These are phyloP conservation scores for Rossbeevera mucosa DNA, from an alignment of 768 basidiomycete genomes.

Conservation along the genomic window DNA sequence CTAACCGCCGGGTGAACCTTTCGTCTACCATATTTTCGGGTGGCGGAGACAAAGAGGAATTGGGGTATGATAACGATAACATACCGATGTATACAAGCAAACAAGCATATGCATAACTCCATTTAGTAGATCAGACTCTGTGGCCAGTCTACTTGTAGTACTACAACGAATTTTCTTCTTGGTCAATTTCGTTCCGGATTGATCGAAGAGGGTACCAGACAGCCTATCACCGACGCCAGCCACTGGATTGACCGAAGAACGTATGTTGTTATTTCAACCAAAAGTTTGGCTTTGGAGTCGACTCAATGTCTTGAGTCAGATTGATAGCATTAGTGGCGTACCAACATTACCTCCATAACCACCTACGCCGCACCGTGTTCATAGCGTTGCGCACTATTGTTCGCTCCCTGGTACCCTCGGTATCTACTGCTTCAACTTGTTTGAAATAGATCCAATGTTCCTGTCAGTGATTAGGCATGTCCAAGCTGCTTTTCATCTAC, in stretches of 20 bases:
- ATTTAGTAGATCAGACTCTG: too few species aligned
- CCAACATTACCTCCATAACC: constrained; percentile 93
- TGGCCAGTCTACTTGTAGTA: too few species aligned
- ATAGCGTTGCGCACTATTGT: constrained; percentile 92
- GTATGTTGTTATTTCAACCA: constrained; percentile 32
- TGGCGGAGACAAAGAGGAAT: too few species aligned
- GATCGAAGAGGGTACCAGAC: too few species aligned
- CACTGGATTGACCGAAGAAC: constrained; percentile 78
- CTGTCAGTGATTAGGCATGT: constrained; percentile 70
- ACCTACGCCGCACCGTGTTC: constrained; percentile 79
- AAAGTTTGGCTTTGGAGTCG: background rate
- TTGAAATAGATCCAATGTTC: constrained; percentile 87
- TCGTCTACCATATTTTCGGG: too few species aligned
- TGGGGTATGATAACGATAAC: too few species aligned
- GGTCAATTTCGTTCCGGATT: too few species aligned
- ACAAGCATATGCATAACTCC: too few species aligned
- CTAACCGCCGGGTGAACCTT: too few species aligned
- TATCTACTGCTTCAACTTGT: constrained; percentile 99
- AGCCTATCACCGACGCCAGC: too few species aligned
- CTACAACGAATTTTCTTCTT: too few species aligned
- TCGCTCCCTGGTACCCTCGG: constrained; percentile 75
- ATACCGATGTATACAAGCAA: too few species aligned
- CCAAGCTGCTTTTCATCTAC: background rate
- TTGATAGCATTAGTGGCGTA: constrained; percentile 79
- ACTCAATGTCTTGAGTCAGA: background rate